These are phyloP conservation scores for Lathyrus oleraceus DNA, from an alignment of 306 rosid species.

Conservation along the genomic window DNA sequence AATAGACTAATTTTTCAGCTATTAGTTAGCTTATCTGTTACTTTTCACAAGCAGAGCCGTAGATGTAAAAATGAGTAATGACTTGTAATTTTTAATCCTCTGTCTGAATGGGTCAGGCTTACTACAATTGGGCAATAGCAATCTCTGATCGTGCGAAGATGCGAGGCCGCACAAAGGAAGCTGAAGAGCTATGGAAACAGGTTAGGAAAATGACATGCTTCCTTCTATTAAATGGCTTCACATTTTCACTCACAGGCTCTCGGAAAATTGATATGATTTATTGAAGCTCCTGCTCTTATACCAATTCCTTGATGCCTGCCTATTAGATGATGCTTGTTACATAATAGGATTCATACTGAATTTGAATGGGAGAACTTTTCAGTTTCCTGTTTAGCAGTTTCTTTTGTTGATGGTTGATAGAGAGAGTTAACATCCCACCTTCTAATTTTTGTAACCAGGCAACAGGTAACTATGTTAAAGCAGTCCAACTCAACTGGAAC, in stretches of 20 bases:
- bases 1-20: not conserved
- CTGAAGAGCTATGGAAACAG: constrained; percentile 99
- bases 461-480: constrained; percentile 85
- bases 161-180: constrained; percentile 99
- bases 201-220: constrained; percentile 44
- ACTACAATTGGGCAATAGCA: constrained; percentile 99
- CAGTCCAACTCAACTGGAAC: constrained; percentile 97
- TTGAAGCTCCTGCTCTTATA: constrained; percentile 9
- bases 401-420: constrained; percentile 16
- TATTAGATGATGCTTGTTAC: constrained; percentile 13
- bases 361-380: constrained; percentile 13
- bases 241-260: constrained; percentile 12
- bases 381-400: constrained; percentile 18
- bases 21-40: not conserved
- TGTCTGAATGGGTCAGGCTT: constrained; percentile 60
- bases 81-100: not conserved
- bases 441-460: constrained; percentile 59
- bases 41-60: not conserved
- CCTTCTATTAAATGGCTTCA: constrained; percentile 31
- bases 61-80: not conserved
- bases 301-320: constrained; percentile 8
- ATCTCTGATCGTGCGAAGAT: constrained; percentile 98
- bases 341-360: constrained; percentile 17
- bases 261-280: constrained; percentile 10
- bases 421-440: constrained; percentile 1